Conservation (phyloP, 192 early-diverging fungal species). For the Dispira simplex region DNA sequence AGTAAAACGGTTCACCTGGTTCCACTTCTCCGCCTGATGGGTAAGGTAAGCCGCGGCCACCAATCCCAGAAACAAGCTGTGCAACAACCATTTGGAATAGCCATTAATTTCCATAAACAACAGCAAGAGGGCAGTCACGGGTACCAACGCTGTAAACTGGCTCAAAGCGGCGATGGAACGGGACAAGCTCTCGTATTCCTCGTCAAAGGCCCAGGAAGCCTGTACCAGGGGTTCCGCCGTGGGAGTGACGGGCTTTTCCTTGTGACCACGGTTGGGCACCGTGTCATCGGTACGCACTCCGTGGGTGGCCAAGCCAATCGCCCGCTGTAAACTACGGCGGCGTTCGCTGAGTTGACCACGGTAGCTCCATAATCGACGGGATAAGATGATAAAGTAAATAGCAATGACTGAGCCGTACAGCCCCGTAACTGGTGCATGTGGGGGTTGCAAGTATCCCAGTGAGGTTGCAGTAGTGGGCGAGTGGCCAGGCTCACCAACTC, state of each 20-base stretch:
- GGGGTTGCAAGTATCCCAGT: neutral
- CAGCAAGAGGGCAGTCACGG: neutral
- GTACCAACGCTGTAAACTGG: neutral
- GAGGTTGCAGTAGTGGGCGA: too few species aligned
- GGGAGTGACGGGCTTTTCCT: neutral
- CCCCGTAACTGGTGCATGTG: neutral
- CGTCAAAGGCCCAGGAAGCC: conserved; percentile 5
- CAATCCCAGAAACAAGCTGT: neutral
- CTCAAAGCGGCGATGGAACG: neutral
- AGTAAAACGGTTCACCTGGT: too few species aligned
- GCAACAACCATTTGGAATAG: neutral
- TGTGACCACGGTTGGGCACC: neutral
- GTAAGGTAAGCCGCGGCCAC: neutral
- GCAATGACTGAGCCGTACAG: neutral
- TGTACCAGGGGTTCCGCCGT: neutral
- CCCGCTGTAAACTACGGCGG: neutral
- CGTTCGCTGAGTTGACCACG: neutral
- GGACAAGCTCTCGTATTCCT: neutral
- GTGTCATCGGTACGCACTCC: neutral
- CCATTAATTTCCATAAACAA: conserved; percentile 2
- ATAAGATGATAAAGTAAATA: neutral
- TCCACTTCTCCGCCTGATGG: neutral
- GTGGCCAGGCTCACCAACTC: too few species aligned
- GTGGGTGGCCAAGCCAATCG: neutral
- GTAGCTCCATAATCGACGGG: neutral